These are phyloP conservation scores for Arxiozyma slooffiae DNA, from an alignment of 1,139 yeast genomes.

Conservation along the genomic window DNA sequence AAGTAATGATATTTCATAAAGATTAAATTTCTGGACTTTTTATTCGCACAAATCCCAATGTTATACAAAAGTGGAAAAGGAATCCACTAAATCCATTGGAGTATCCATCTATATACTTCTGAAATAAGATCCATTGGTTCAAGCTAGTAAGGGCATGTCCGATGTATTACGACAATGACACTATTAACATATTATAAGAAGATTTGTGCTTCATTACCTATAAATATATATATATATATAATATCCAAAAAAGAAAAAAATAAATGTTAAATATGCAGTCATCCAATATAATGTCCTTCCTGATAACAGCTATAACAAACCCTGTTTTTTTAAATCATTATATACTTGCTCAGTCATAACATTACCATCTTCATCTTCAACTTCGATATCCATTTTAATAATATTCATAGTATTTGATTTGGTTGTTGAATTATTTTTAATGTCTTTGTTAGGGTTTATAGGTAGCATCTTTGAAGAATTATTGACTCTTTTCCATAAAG, in stretches of 20 bases:
- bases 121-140: background rate
- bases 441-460: background rate
- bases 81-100: background rate
- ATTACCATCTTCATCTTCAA: conserved; percentile 88
- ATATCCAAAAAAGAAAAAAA: background rate
- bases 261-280: too few relatives aligned
- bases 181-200: too few relatives aligned
- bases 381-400: conserved; percentile 52
- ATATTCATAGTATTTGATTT: conserved; percentile 16
- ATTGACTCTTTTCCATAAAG: conserved; percentile 36
- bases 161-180: background rate
- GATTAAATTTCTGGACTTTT: background rate
- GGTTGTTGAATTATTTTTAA: background rate
- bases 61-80: background rate
- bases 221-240: too few relatives aligned
- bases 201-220: too few relatives aligned
- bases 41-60: too few relatives aligned
- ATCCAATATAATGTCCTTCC: too few relatives aligned
- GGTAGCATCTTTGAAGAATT: background rate
- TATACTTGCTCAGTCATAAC: conserved; percentile 80
- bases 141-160: too few relatives aligned
- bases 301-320: conserved; percentile 39
- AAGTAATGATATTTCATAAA: too few relatives aligned
- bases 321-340: conserved; percentile 77
- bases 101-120: background rate